These are phyloP conservation scores for Rhodotorula paludigena DNA, from an alignment of 768 basidiomycete species.

Conservation along the genomic window DNA sequence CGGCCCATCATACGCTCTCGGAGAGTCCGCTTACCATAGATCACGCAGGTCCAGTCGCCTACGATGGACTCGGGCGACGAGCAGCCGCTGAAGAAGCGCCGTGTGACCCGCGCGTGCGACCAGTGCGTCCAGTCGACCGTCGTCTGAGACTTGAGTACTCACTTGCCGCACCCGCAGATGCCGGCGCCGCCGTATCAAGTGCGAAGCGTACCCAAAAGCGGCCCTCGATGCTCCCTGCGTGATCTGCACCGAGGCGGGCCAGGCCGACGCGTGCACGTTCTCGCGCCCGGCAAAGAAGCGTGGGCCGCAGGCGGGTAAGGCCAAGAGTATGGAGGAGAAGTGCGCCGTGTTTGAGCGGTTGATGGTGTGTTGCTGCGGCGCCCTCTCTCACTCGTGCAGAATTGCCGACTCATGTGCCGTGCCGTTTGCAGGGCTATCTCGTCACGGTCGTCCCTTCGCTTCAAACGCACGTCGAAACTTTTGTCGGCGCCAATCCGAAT, in stretches of 20 bases:
- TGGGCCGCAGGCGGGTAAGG: conserved; percentile 26
- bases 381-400: no score
- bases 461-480: not conserved
- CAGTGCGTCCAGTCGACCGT: not conserved
- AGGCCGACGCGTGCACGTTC: conserved; percentile 18
- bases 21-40: not conserved
- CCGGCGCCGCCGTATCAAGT: conserved; percentile 26
- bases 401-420: not conserved
- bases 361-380: conserved; percentile 6
- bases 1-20: not conserved
- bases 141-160: not conserved
- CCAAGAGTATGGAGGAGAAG: conserved; percentile 19
- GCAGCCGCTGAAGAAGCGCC: conserved; percentile 24
- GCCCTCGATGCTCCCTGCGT: conserved; percentile 23
- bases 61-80: conserved; percentile 1
- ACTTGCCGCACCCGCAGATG: not conserved
- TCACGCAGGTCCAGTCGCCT: not conserved
- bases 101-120: conserved; percentile 30
- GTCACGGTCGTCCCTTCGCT: not conserved
- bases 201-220: conserved; percentile 2
- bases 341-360: conserved; percentile 14
- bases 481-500: not conserved
- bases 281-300: conserved; percentile 25
- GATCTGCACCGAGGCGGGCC: conserved; percentile 30
- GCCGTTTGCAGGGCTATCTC: not conserved